Base-by-base conservation (phyloP, 768 basidiomycete species). In the Lactifluus subvellereus region DNA sequence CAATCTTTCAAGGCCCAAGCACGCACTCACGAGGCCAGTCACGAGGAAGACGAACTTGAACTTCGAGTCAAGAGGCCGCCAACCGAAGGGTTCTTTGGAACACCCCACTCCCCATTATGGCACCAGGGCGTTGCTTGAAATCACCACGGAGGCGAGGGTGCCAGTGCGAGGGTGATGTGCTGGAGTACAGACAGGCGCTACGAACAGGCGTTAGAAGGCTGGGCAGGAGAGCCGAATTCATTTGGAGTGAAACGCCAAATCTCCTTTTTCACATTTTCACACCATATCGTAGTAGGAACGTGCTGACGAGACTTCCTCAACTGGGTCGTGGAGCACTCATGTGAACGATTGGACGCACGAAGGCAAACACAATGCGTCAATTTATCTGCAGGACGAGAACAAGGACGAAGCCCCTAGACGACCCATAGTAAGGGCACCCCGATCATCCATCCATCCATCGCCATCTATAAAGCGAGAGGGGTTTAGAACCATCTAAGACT, bases 261-360 rank as follows among this genome's bases (percentile, higher is more conserved):
- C 27, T 61, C 54, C 45, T 60, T 60, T 54, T 33, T 33, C 20
- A 48, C 22, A 27, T 8, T 48, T 48, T 48, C 47, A 32, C 49
- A 50, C 14, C 59, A 54, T 52, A 54, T 37, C 22, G 45, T 33
- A n/a, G 18, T n/a, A 53, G 59, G 59, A n/a, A 60, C 30, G 33
- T 20, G 43, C 52, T 20, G 32, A 37, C 35, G 43, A 33, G 32
- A 54, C 10, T 55, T 61, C 47, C 59, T 40, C 53, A 48, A 54
- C 43, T 10, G 16, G 59, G 35, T 47, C 18, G 47, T 53, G 53
- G 60, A 61, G 60, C 60, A 53, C 60, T 40, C 53, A 54, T 4
- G 30, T 8, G 3, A 48, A 53, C 2, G 43, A 33, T 22, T 11
- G 50, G 42, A 33, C 30, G 50, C 32, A 50, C 38, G 40, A n/a